Percentiles rank a stretch among this genome's conserved stretches.
Conservation (phyloP, 2,329 filamentous ascomycete genomes). For the Penicillium frequentans region DNA sequence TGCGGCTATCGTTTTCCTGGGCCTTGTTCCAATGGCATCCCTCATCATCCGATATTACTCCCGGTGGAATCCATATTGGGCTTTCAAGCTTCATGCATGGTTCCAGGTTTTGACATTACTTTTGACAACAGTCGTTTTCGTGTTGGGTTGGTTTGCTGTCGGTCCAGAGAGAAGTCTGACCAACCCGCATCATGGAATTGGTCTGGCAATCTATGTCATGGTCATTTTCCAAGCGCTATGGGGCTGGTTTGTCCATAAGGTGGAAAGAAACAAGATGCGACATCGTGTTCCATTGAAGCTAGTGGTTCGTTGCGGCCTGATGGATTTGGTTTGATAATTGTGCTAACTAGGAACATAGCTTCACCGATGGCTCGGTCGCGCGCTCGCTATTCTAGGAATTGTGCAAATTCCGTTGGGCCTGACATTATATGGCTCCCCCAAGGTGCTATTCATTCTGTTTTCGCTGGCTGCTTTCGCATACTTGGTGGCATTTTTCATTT, state of each 20-base stretch:
- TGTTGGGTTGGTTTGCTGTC: slow-evolving; percentile 64
- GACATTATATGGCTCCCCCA: slow-evolving; percentile 87
- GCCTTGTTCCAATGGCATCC: slow-evolving; percentile 60
- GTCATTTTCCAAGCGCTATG: slow-evolving; percentile 60
- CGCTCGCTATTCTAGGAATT: slow-evolving; percentile 77
- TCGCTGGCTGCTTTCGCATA: slow-evolving; percentile 74
- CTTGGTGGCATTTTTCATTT: slow-evolving; percentile 73
- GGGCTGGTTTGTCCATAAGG: slow-evolving; percentile 58
- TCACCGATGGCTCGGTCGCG: slow-evolving; percentile 84
- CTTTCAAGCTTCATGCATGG: slow-evolving; percentile 63
- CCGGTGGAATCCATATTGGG: slow-evolving; percentile 53
- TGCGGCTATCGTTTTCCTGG: slow-evolving; percentile 61
- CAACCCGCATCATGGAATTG: slow-evolving; percentile 68
- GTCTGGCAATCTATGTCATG: slow-evolving; percentile 62
- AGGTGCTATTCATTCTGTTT: slow-evolving; percentile 81
- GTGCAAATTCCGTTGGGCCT: slow-evolving; percentile 85
- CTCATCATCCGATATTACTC: slow-evolving; percentile 63
- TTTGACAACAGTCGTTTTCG: slow-evolving; percentile 61
- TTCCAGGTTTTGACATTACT: slow-evolving; percentile 62
- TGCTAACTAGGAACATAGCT: slow-evolving; percentile 55
- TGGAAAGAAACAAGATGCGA: slow-evolving; percentile 53
- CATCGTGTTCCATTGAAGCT: slow-evolving; percentile 58
- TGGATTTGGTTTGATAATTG: not conserved
- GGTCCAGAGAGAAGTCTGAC: slow-evolving; percentile 60
- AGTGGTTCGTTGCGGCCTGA: slow-evolving; percentile 46